Percentiles rank a stretch among this genome's conserved stretches.
phyloP scores from a whole-genome alignment of 306 rosid species.

The Prunus armeniaca region DNA sequence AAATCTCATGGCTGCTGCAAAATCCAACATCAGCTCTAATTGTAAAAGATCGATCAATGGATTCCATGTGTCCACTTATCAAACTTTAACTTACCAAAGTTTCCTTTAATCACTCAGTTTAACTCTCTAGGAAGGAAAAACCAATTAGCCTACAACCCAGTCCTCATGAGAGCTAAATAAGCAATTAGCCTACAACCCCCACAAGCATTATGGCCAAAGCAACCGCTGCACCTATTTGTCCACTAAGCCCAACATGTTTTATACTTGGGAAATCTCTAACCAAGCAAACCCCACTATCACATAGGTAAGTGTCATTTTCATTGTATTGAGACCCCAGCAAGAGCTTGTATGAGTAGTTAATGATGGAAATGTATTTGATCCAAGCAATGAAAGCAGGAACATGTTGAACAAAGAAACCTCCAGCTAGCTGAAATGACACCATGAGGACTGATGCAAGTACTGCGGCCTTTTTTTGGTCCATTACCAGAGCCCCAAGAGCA shows the following conservation, averaged over 20 bases:
- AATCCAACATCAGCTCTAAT: too few species aligned
- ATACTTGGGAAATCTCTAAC: too few species aligned
- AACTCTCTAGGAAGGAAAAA: too few species aligned
- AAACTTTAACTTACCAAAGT: too few species aligned
- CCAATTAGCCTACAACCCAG: slow-evolving; percentile 27
- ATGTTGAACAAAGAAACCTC: slow-evolving; percentile 57
- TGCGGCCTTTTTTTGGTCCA: slow-evolving; percentile 53
- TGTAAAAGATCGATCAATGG: too few species aligned
- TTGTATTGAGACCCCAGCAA: slow-evolving; percentile 53
- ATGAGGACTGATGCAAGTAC: slow-evolving; percentile 57
- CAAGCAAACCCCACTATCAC: too few species aligned
- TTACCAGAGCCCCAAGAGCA: slow-evolving; percentile 2
- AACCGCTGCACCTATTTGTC: slow-evolving; percentile 14
- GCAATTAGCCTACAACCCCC: slow-evolving; percentile 57
- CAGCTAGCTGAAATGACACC: slow-evolving; percentile 50
- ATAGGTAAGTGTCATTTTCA: not conserved
- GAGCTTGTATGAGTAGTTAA: slow-evolving; percentile 48
- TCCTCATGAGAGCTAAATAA: slow-evolving; percentile 58
- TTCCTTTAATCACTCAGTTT: too few species aligned
- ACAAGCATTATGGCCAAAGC: slow-evolving; percentile 54
- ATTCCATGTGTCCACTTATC: too few species aligned
- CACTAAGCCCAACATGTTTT: too few species aligned
- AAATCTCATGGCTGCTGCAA: too few species aligned
- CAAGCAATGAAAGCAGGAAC: slow-evolving; percentile 59
- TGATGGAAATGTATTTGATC: slow-evolving; percentile 50